Evolutionary conservation across 148 eudicot species (phyloP), one percentile per base, ranked within the genome.

Genomic region (Talinum fruticosum): DNA sequence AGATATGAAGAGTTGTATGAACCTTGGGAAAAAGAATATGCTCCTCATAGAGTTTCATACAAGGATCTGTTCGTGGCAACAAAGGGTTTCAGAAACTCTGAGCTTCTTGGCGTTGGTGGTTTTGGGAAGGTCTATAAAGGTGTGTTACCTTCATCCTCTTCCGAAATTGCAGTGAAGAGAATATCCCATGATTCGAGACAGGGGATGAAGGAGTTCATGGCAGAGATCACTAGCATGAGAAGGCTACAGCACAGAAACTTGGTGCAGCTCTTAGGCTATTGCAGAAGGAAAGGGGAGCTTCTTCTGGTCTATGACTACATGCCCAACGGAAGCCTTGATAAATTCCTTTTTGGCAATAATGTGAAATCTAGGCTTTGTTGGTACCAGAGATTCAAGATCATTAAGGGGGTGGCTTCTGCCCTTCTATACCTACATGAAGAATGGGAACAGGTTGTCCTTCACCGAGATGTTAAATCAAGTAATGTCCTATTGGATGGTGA

Each of bases 381-480:
- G 91, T 77, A 71, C 23, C 85, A 86, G 28, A 78, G 91, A 68
- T 84, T 86, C 47, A 79, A 59, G 35, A 80, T 88, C 81, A 81
- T 88, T 47, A 86, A 86, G 29, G 88, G 86, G 29, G 85, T 88
- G 15, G 88, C 87, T 2, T 78, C 82, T 3, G 88, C 84, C 2
- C 53, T 88, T 5, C 16, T 82, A 0, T 80, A 80, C 75, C 67
- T 75, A 26, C 82, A 36, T n/a, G 72, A 69, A 26, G 44, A 67
- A 37, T 87, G 80, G 74, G 94, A 90, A 24, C 91, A 88, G 74
- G 79, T 79, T 34, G 90, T 90, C 44, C 73, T 90, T 8, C 92
- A 90, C 57, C 67, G 92, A 72, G 94, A 90, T 70, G 78, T 90
- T 15, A 90, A 90, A 79, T 84, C 94, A 4, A 86, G 92, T 38